Evolutionary conservation across 2,329 filamentous ascomycete genomes (phyloP).

Genomic region (Metarhizium album): DNA sequence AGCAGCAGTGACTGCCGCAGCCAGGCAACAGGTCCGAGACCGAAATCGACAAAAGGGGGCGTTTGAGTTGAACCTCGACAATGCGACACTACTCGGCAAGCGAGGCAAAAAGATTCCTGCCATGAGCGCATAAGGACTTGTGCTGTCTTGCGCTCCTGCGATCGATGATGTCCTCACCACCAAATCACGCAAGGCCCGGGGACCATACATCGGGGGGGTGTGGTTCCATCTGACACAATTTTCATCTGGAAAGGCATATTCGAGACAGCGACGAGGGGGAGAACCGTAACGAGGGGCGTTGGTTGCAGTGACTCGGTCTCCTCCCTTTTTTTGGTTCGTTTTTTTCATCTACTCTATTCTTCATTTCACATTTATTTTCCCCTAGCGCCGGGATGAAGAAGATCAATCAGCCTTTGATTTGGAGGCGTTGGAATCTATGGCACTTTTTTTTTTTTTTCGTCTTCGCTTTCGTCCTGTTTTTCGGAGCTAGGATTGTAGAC

Average conservation of each 20-base stretch:
- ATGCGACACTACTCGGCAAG: slow-evolving; percentile 77
- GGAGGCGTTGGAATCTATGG: not conserved
- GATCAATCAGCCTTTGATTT: not conserved
- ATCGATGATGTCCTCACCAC: not conserved
- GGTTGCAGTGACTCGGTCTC: not conserved
- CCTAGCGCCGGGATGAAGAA: not conserved
- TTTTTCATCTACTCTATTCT: slow-evolving; percentile 11
- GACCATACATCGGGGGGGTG: not conserved
- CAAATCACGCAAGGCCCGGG: not conserved
- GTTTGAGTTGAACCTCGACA: slow-evolving; percentile 87
- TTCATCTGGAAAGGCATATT: not conserved
- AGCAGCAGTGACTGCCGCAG: slow-evolving; percentile 70
- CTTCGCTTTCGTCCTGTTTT: not conserved
- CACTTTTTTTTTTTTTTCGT: not conserved
- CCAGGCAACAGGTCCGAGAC: slow-evolving; percentile 64
- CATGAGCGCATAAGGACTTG: slow-evolving; percentile 23
- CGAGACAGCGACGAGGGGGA: not conserved
- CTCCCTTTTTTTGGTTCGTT: not conserved
- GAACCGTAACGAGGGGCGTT: slow-evolving; percentile 5
- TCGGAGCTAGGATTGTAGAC: not conserved
- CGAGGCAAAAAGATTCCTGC: slow-evolving; percentile 43
- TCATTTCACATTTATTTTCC: slow-evolving; percentile 6
- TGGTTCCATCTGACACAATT: not conserved
- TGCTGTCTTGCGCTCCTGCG: not conserved
- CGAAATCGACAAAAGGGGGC: slow-evolving; percentile 61